Conservation (phyloP, 352 stramenopile species). For the Pythium volutum region DNA sequence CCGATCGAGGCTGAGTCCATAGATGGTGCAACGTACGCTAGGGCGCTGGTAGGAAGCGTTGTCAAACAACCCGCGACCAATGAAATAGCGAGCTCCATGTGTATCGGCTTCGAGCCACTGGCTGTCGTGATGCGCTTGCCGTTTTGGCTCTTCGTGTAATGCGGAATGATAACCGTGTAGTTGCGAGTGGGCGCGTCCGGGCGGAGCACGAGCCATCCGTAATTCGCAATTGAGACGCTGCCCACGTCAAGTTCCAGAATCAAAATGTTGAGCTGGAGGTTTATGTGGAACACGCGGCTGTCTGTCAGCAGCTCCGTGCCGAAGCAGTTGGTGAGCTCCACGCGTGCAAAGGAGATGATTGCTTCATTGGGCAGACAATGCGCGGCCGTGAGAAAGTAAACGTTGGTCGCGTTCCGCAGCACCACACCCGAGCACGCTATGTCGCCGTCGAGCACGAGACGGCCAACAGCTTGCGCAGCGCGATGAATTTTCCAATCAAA, state of each 20-base stretch:
- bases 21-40: neutral
- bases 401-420: neutral
- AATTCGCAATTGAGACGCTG: neutral
- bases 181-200: neutral
- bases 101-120: neutral
- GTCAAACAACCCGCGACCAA: neutral
- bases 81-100: neutral
- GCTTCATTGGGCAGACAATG: neutral
- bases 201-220: conserved; percentile 14
- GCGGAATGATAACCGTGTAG: neutral
- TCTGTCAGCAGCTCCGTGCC: neutral
- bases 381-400: neutral
- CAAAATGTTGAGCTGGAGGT: neutral
- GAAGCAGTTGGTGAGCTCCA: neutral
- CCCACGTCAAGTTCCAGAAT: neutral
- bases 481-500: neutral
- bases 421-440: neutral
- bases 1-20: neutral
- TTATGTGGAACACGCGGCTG: neutral
- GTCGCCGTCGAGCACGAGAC: neutral
- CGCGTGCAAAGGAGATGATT: neutral
- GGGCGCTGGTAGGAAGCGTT: neutral
- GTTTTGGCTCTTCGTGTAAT: neutral
- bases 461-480: neutral
- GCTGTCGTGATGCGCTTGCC: neutral